phyloP scores from a whole-genome alignment of 2,329 filamentous ascomycete species.

The Sclerotinia spermophila region DNA sequence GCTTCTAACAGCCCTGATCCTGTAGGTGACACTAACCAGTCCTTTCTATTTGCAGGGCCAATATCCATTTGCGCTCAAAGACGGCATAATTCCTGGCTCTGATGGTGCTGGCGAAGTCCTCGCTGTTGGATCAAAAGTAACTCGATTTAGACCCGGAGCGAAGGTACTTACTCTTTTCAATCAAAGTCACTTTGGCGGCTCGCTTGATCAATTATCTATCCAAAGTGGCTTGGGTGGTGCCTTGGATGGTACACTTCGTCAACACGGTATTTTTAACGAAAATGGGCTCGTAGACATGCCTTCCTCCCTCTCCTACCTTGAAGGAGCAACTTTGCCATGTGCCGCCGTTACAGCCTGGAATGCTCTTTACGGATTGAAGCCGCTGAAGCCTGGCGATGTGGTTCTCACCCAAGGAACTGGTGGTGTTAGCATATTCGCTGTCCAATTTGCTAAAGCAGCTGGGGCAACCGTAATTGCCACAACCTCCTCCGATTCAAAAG shows the following conservation, averaged over 20 bases:
- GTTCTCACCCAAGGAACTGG: constrained; percentile 45
- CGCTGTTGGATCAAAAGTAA: constrained; percentile 52
- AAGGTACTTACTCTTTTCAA: constrained; percentile 59
- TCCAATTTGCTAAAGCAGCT: constrained; percentile 42
- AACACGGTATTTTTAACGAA: constrained; percentile 48
- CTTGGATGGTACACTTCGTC: constrained; percentile 47
- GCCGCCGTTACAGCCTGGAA: constrained; percentile 57
- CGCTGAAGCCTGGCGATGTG: constrained; percentile 37
- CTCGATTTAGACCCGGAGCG: constrained; percentile 54
- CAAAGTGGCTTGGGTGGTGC: constrained; percentile 54
- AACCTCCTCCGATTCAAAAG: constrained; percentile 40
- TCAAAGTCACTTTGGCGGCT: constrained; percentile 41
- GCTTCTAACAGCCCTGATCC: neutral
- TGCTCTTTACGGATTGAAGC: constrained; percentile 49
- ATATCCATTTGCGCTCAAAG: constrained; percentile 32
- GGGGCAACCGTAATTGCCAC: constrained; percentile 44
- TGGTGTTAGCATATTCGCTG: constrained; percentile 40
- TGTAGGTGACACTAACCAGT: neutral
- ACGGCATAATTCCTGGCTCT: constrained; percentile 37
- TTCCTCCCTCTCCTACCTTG: constrained; percentile 43
- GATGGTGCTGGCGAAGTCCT: constrained; percentile 47
- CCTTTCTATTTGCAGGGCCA: constrained; percentile 16
- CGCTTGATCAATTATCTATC: constrained; percentile 28
- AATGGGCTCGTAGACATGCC: constrained; percentile 61
- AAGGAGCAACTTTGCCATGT: constrained; percentile 49